Conservation (phyloP, 345 rosid genomes). For the Lepidium sativum region DNA sequence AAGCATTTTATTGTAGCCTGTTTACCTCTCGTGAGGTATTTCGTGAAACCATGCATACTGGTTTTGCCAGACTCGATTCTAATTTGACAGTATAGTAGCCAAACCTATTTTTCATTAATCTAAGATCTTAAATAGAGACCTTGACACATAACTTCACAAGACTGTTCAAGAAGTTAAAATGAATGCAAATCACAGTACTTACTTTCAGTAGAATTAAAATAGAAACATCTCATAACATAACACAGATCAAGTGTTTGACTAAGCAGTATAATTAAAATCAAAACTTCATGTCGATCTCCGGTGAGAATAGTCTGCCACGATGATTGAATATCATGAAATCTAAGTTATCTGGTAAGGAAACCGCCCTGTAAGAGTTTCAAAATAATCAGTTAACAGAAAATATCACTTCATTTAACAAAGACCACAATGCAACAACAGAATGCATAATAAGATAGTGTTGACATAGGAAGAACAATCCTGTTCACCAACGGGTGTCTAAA, state of each 20-base stretch:
- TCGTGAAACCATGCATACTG: too few relatives aligned
- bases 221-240: constrained; percentile 2
- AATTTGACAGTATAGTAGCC: background rate
- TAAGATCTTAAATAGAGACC: background rate
- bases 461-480: background rate
- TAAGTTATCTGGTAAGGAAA: constrained; percentile 66
- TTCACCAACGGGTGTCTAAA: background rate
- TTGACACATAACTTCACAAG: background rate
- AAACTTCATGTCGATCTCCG: constrained; percentile 41
- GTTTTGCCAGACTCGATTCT: background rate
- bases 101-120: background rate
- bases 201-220: background rate
- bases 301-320: constrained; percentile 47
- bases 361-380: constrained; percentile 43
- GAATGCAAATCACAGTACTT: constrained; percentile 1
- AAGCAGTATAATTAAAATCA: constrained; percentile 12
- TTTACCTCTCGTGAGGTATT: background rate
- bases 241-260: background rate
- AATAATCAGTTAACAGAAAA: background rate
- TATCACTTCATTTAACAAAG: constrained; percentile 10
- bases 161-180: background rate
- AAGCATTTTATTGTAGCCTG: too few relatives aligned
- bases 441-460: background rate
- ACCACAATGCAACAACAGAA: background rate
- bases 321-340: constrained; percentile 93